Conservation (phyloP, 106 monocot species). For the Amphibolis antarctica region DNA sequence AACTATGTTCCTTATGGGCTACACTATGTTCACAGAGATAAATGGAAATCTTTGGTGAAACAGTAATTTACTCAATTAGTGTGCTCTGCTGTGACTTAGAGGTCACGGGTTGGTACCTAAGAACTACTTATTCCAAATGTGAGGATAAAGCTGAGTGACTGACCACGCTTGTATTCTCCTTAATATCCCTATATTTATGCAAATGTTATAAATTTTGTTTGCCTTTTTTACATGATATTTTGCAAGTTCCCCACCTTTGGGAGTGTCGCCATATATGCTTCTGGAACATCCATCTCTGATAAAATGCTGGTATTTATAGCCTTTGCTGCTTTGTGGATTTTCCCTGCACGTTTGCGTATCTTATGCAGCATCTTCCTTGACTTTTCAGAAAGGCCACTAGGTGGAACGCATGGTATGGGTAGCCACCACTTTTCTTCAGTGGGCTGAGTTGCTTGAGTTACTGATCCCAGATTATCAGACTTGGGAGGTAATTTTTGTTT, state of each 20-base stretch:
- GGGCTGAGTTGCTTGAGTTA: constrained; percentile 30
- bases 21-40: too few relatives aligned
- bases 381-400: constrained; percentile 38
- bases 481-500: constrained; percentile 34
- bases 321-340: constrained; percentile 81
- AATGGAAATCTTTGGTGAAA: too few relatives aligned
- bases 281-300: constrained; percentile 70
- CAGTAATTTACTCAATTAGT: too few relatives aligned
- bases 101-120: too few relatives aligned
- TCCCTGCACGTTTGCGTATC: constrained; percentile 51
- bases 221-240: too few relatives aligned
- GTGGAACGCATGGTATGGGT: constrained; percentile 72
- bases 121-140: too few relatives aligned
- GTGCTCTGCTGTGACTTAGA: too few relatives aligned
- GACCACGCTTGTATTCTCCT: too few relatives aligned
- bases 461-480: constrained; percentile 35
- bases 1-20: too few relatives aligned
- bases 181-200: too few relatives aligned
- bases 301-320: constrained; percentile 63
- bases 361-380: constrained; percentile 33
- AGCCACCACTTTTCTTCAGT: constrained; percentile 92
- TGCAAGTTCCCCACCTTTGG: constrained; percentile 43
- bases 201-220: too few relatives aligned
- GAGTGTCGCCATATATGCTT: constrained; percentile 47
- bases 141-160: too few relatives aligned